Base-by-base conservation (phyloP, 2,329 filamentous ascomycete species). In the Juglanconis juglandina region DNA sequence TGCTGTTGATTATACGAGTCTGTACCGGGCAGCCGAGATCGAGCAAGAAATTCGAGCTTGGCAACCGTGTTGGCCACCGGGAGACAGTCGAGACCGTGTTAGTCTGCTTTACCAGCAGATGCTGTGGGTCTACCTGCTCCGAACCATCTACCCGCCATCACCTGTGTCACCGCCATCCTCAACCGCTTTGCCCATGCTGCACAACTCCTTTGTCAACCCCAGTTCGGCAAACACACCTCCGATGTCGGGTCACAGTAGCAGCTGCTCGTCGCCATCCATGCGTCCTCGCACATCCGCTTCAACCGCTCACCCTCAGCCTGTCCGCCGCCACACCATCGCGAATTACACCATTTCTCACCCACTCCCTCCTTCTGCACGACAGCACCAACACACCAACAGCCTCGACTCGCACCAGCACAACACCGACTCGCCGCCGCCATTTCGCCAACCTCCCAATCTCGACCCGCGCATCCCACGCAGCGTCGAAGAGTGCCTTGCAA, bases 11-110 rank as follows among this genome's bases (percentile, higher is more conserved):
- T 92, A 92, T 69, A 81, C 83, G 32, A 88, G 87, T 10, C 77
- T 95, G 9, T 88, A 87, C 67, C 84, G 85, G 50, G 91, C 90
- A 0, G 86, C 89, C 5, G 85, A 87, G 56, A 92, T 96, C 67
- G 89, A 96, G 66, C 82, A 82, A 13, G 87, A 84, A 5, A 87
- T 96, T 56, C 82, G 87, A 5, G 81, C 84, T 13, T 96, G 92
- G 92, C 81, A 83, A 32, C 90, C 91, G 3, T 70, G 74, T 7
- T 87, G 83, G 81, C 80, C 83, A 0, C 69, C 74, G 0, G 82
- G 83, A 1, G 85, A 88, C 65, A 81, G 78, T 65, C 80, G 85
- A 17, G 77, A 84, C 54, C 74, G 78, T 1, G 83, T 85, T 1
- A 81, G 79, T 1, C 72, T 85, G 5, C 75, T 88, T 0, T 88